A percentile compares a stretch with the other conserved stretches of the same genome.
Evolutionary conservation across 1,284 basidiomycete species (phyloP).

Genomic region (Peniophora sp.): DNA sequence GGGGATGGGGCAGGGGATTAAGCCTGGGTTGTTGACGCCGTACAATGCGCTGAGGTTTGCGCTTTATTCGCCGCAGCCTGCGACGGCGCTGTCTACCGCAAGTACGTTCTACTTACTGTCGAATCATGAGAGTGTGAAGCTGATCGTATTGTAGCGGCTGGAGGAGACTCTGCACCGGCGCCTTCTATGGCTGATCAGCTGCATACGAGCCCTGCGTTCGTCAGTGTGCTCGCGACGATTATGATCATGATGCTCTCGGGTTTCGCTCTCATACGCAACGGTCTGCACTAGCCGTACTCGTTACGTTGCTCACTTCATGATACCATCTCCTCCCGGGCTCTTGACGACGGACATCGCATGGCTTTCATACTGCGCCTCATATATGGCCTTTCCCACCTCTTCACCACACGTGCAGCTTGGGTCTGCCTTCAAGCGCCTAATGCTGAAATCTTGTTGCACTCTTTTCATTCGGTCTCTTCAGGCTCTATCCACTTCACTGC

Average conservation of each 20-base stretch:
- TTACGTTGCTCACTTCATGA: background rate
- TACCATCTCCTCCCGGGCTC: background rate
- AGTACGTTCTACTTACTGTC: slow-evolving; percentile 30
- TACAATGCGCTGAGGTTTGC: slow-evolving; percentile 75
- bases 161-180: slow-evolving; percentile 24
- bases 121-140: background rate
- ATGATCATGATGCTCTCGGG: slow-evolving; percentile 71
- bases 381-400: too few relatives aligned
- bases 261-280: slow-evolving; percentile 47
- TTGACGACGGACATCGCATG: background rate
- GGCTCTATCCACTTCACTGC: too few relatives aligned
- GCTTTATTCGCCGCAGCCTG: slow-evolving; percentile 75
- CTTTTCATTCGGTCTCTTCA: too few relatives aligned
- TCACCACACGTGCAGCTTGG: too few relatives aligned
- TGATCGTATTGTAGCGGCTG: slow-evolving; percentile 74
- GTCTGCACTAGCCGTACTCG: slow-evolving; percentile 8
- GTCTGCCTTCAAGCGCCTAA: too few relatives aligned
- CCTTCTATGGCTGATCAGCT: background rate
- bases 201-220: slow-evolving; percentile 54
- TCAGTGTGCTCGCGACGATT: slow-evolving; percentile 60
- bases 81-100: slow-evolving; percentile 58
- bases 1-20: slow-evolving; percentile 51
- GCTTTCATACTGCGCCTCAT: too few relatives aligned
- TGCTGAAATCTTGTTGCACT: too few relatives aligned
- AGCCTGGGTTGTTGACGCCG: slow-evolving; percentile 61